Conservation (phyloP, 2,329 filamentous ascomycete genomes). For the Exophiala sp. region DNA sequence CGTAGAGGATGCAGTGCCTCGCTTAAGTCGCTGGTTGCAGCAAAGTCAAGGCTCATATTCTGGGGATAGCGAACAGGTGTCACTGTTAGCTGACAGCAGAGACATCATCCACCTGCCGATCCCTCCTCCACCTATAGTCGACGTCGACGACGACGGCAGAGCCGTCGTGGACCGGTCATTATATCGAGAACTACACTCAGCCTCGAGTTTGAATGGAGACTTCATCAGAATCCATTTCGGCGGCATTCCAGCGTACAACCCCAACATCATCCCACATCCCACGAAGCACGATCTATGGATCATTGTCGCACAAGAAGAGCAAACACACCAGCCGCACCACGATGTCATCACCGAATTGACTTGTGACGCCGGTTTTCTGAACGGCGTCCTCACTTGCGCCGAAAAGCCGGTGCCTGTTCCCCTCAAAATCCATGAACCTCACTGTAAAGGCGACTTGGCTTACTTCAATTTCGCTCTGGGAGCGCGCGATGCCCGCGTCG, state of each 20-base stretch:
- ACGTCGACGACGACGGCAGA: constrained; percentile 1
- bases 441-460: constrained; percentile 48
- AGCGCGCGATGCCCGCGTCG: constrained; percentile 58
- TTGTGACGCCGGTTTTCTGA: constrained; percentile 42
- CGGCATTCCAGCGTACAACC: constrained; percentile 37
- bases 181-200: neutral
- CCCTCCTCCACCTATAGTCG: neutral
- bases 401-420: constrained; percentile 7
- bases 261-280: constrained; percentile 58
- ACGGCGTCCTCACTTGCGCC: neutral
- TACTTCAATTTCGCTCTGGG: constrained; percentile 37
- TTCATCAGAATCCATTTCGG: no score
- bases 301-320: constrained; percentile 41
- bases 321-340: neutral
- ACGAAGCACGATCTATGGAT: constrained; percentile 46
- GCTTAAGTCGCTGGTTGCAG: neutral
- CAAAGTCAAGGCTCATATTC: no score
- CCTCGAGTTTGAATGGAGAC: neutral
- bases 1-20: neutral
- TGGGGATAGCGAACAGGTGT: neutral
- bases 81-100: neutral
- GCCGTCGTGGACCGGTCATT: neutral
- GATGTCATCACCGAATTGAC: constrained; percentile 37
- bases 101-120: neutral
- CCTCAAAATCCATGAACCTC: constrained; percentile 33